Conservation (phyloP, 768 basidiomycete genomes). For the Pluteus cervinus region DNA sequence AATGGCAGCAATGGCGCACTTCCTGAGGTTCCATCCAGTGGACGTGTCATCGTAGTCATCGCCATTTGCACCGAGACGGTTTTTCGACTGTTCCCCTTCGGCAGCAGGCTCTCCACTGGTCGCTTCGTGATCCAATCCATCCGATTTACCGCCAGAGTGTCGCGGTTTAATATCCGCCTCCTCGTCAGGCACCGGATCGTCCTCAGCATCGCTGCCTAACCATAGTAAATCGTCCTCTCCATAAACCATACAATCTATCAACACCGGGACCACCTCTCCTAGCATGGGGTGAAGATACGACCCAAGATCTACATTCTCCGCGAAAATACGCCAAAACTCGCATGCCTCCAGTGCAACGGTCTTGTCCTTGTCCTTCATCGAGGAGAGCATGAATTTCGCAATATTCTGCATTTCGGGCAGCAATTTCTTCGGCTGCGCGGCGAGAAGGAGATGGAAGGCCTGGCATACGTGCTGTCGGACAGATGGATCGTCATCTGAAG, state of each 20-base stretch:
- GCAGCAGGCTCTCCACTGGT: conserved; percentile 29
- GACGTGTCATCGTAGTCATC: conserved; percentile 94
- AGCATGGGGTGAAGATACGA: conserved; percentile 81
- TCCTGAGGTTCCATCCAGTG: conserved; percentile 97
- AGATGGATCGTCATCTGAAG: conserved; percentile 87
- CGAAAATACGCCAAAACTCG: conserved; percentile 99
- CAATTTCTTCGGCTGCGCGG: conserved; percentile 89
- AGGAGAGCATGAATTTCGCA: conserved; percentile 97
- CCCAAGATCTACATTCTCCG: conserved; percentile 88
- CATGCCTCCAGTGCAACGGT: conserved; percentile 95
- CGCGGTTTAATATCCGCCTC: conserved; percentile 95
- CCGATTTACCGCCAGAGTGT: conserved; percentile 80
- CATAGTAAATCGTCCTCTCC: conserved; percentile 91
- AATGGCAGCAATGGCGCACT: conserved; percentile 94
- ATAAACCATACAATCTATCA: conserved; percentile 95
- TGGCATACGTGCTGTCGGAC: conserved; percentile 95
- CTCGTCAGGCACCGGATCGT: conserved; percentile 85
- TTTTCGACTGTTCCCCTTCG: conserved; percentile 30
- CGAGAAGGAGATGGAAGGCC: conserved; percentile 90
- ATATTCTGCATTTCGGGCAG: conserved; percentile 94
- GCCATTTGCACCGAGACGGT: conserved; percentile 60
- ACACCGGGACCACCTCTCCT: conserved; percentile 81
- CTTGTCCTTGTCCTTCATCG: conserved; percentile 95
- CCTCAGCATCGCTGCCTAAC: conserved; percentile 88
- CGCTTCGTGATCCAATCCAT: conserved; percentile 57